A percentile compares a stretch with the other conserved stretches of the same genome.
Evolutionary conservation across 2,329 filamentous ascomycete genomes (phyloP).

Genomic region (Apiospora pterosperma): DNA sequence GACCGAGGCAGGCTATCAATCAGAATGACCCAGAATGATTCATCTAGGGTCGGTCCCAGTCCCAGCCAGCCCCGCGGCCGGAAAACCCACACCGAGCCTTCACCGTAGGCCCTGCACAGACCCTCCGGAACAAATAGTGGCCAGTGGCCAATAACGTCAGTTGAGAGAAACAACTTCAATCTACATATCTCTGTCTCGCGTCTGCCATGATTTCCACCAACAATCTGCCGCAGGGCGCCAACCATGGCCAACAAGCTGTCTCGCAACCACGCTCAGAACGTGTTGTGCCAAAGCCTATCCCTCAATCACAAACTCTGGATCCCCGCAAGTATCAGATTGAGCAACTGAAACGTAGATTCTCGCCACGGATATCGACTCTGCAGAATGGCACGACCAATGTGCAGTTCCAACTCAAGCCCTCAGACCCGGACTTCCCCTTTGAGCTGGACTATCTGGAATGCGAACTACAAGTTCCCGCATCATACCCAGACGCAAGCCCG

Average conservation of each 20-base stretch:
- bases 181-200: not conserved
- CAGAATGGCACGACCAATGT: slow-evolving; percentile 52
- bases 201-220: slow-evolving; percentile 37
- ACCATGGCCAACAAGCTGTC: slow-evolving; percentile 44
- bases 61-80: not conserved
- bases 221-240: slow-evolving; percentile 21
- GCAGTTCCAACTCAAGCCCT: slow-evolving; percentile 64
- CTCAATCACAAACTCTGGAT: slow-evolving; percentile 61
- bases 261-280: slow-evolving; percentile 39
- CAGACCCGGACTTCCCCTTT: slow-evolving; percentile 82
- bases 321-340: slow-evolving; percentile 72
- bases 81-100: not conserved
- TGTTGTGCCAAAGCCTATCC: slow-evolving; percentile 62
- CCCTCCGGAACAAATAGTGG: not conserved
- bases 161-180: not conserved
- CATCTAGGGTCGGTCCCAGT: not conserved
- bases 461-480: slow-evolving; percentile 59
- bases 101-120: not conserved
- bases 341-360: slow-evolving; percentile 68
- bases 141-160: slow-evolving; percentile 1
- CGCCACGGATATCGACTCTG: slow-evolving; percentile 40
- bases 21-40: not conserved
- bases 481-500: slow-evolving; percentile 59
- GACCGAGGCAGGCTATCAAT: not conserved
- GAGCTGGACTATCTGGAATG: slow-evolving; percentile 69